A percentile compares a stretch with the other conserved stretches of the same genome.
Evolutionary conservation across 78 protist genomes (phyloP).

Genomic region (Isochrysis galbana): DNA sequence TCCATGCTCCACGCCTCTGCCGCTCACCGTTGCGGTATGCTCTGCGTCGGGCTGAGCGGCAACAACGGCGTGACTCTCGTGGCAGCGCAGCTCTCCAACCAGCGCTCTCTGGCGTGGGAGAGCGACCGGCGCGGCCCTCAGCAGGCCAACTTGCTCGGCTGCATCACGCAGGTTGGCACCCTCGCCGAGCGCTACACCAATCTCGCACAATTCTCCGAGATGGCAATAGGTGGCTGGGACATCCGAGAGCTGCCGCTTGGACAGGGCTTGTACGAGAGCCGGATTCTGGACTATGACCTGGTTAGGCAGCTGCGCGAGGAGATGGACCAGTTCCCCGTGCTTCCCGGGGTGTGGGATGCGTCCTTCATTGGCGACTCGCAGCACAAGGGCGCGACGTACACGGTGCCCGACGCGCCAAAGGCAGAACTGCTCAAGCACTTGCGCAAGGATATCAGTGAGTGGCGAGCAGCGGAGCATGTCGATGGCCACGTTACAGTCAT

Average conservation of each 20-base stretch:
- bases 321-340: neutral
- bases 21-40: neutral
- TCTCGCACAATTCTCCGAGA: neutral
- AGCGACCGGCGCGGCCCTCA: neutral
- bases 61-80: neutral
- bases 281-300: neutral
- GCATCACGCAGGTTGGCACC: neutral
- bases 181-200: neutral
- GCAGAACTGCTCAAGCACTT: neutral
- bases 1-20: too few species aligned
- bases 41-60: neutral
- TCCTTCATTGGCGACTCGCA: neutral
- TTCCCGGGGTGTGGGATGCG: neutral
- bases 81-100: neutral
- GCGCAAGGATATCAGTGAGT: neutral
- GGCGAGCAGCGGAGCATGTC: neutral
- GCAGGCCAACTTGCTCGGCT: neutral
- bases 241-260: neutral
- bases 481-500: neutral
- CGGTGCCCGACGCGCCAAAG: neutral
- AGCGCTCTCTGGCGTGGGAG: neutral
- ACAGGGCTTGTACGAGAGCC: neutral
- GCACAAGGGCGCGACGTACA: neutral
- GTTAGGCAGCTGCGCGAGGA: neutral
- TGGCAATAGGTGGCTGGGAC: neutral